Evolutionary conservation across 805 yeast genomes (phyloP).

Genomic region (Saturnispora besseyi): DNA sequence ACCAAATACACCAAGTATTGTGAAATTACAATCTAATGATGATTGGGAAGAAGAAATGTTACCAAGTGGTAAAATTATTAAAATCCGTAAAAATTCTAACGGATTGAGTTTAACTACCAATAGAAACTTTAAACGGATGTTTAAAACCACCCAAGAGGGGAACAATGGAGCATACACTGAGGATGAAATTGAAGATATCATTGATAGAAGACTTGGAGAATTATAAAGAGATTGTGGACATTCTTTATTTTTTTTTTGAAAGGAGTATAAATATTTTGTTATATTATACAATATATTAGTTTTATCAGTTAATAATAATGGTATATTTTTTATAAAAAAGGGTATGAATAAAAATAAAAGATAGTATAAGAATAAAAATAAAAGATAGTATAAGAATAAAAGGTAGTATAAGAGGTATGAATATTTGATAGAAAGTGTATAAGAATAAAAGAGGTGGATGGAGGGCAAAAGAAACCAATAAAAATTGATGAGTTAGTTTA

Average conservation of each 20-base stretch:
- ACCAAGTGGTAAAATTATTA: conserved; percentile 66
- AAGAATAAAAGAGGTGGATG: neutral
- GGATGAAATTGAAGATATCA: conserved; percentile 42
- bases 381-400: neutral
- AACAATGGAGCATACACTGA: conserved; percentile 30
- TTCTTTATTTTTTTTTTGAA: neutral
- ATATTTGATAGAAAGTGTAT: neutral
- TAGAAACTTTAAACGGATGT: conserved; percentile 18
- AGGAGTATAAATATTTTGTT: no score
- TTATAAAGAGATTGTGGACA: neutral
- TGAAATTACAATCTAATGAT: conserved; percentile 26
- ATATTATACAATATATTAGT: no score
- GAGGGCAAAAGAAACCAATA: neutral
- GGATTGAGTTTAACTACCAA: conserved; percentile 21
- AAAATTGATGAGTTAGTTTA: neutral
- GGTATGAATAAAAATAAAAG: neutral
- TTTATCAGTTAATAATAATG: no score
- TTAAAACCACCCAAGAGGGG: conserved; percentile 20
- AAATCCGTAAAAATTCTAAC: conserved; percentile 24
- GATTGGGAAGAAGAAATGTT: conserved; percentile 46
- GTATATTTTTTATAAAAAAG: no score
- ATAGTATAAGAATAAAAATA: neutral
- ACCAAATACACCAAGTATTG: conserved; percentile 37
- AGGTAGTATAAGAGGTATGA: neutral
- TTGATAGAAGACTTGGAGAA: conserved; percentile 27